Base-by-base conservation (phyloP, 208 protist genomes). In the Leishmania tarentolae region DNA sequence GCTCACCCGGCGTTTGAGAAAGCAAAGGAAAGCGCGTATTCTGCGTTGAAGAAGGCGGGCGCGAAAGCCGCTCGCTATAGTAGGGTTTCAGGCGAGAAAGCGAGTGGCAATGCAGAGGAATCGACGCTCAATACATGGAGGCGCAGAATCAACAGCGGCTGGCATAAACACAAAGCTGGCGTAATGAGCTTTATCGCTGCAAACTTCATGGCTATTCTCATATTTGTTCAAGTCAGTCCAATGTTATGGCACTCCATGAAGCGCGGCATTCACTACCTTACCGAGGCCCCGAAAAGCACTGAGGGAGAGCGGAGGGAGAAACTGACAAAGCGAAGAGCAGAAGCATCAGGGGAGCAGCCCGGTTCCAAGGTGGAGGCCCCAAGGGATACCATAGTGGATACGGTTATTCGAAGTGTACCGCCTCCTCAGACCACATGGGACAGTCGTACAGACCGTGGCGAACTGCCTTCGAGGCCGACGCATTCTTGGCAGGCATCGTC, bases 181-280 rank as follows among this genome's bases (percentile, higher is more conserved):
- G 59, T 85, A 5, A 44, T 90, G 44, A 87, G 86, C 42, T 97
- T 97, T 77, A 77, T 95, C 46, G 81, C 83, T 61, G 90, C 89
- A 0, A 95, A 97, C 80, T 86, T 95, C 53, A 87, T 97, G 81
- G 83, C 76, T 37, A 84, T 97, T 68, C 40, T 97, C 40, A 63
- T 97, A 13, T 37, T 93, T n/a, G 70, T 92, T 69, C 87, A 94
- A 47, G 81, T 93, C 42, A 74, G 84, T 6, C 86, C 85, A 21
- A 79, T 86, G 76, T 7, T 92, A 2, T 91, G 84, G 86, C 71
- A 84, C 52, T 76, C 66, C 44, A 3, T 83, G 61, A 90, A 77
- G 61, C 74, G 70, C 28, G 72, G 79, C 13, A 44, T 89, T 37
- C 83, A 21, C 40, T 86, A 85, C 42, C 72, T 87, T 35, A 74